Conservation (phyloP, 495 filamentous ascomycete species). For the Xanthoparmelia taractica region DNA sequence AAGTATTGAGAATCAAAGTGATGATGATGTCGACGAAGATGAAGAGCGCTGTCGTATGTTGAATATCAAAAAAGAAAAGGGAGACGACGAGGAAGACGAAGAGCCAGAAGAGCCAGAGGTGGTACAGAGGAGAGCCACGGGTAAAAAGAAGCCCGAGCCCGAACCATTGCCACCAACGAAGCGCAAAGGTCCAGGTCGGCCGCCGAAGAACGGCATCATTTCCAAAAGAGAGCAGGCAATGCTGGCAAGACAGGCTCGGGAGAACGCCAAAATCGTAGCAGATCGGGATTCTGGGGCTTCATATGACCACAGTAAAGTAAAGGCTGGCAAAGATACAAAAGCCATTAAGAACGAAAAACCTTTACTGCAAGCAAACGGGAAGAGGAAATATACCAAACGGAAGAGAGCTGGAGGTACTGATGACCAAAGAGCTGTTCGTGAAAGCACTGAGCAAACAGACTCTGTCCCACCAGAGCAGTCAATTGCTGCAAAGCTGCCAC, state of each 20-base stretch:
- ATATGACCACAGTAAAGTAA: constrained; percentile 47
- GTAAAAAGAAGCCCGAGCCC: constrained; percentile 28
- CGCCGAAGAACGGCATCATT: constrained; percentile 88
- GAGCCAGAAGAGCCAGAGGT: constrained; percentile 31
- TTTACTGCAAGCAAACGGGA: constrained; percentile 56
- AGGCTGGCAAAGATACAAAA: constrained; percentile 48
- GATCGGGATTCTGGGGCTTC: constrained; percentile 41
- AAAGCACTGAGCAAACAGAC: constrained; percentile 37
- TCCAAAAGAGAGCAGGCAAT: constrained; percentile 73
- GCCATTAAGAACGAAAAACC: constrained; percentile 46
- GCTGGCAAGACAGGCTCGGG: constrained; percentile 54
- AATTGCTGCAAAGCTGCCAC: constrained; percentile 38
- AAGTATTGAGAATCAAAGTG: constrained; percentile 29
- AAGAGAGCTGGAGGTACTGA: constrained; percentile 51
- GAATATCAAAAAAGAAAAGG: constrained; percentile 28
- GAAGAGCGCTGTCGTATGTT: constrained; percentile 25
- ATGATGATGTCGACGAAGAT: constrained; percentile 32
- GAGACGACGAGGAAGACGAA: constrained; percentile 29
- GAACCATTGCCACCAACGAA: constrained; percentile 46
- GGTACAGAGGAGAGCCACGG: constrained; percentile 13
- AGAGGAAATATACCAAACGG: constrained; percentile 71
- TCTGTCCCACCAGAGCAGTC: constrained; percentile 36
- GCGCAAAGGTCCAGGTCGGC: constrained; percentile 76
- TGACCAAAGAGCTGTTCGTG: constrained; percentile 38
- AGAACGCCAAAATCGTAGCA: constrained; percentile 42